Evolutionary conservation across 331 rosid genomes (phyloP), one percentile per base, ranked within the genome.

Genomic region (Quercus lobata): DNA sequence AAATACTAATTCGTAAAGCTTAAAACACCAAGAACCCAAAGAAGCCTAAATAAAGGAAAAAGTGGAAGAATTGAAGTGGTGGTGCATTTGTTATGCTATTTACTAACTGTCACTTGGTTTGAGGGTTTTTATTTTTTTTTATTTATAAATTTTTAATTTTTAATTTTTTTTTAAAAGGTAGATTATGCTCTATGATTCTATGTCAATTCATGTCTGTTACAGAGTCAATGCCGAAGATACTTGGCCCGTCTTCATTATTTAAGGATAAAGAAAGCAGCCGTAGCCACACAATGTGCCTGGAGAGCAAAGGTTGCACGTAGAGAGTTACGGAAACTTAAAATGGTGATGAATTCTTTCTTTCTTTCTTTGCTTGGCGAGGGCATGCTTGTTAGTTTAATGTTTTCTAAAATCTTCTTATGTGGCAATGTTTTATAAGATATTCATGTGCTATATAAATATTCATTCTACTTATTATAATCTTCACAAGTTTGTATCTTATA

Each of bases 251-350:
- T 17, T 63, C 74, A 41, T 71, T 90, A 58, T 84, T 4, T 74
- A 78, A 82, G 72, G 74, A 56, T 82, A 52, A 92, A 77, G 83
- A 90, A 79, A 82, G 91, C 91, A 61, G 73, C 90, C 25, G 63
- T 94, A 27, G 34, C 57, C 46, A 70, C 76, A 44, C 98, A 94
- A 71, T 89, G 96, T 84, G 84, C 83, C 41, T 82, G 94, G 91
- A 89, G 98, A 75, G 85, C 83, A 80, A 85, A 82, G 75, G 78
- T 71, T 74, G 98, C 98, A 54, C 91, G 90, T 15, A 86, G 80
- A 84, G 96, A 89, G 82, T 81, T 94, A 75, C 83, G 88, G 74
- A 87, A 85, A 77, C 97, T 92, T 83, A 90, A 69, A 85, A 88
- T 92, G 97, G 98, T 94, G 30, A 75, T 2, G 14, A 24, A 62